These are phyloP conservation scores for Vitis rotundifolia DNA, from an alignment of 164 flowering plant genomes.

Conservation along the genomic window DNA sequence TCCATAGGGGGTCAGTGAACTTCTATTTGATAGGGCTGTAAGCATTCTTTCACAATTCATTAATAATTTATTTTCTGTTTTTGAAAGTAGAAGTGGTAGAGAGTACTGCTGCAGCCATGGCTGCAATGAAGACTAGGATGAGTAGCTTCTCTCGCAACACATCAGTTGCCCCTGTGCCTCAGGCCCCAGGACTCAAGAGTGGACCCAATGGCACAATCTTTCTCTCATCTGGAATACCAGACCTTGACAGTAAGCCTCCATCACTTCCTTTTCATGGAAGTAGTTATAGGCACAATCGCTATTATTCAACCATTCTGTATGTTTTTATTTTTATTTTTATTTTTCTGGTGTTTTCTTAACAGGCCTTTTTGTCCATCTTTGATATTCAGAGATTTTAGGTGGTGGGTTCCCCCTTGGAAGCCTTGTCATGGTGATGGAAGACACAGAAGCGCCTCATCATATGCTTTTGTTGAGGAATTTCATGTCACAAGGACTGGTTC, in stretches of 20 bases:
- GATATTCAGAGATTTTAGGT: conserved; percentile 72
- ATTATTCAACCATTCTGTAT: not conserved
- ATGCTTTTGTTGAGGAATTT: conserved; percentile 87
- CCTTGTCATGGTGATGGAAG: conserved; percentile 93
- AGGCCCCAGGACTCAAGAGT: conserved; percentile 62
- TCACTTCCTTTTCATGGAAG: not conserved
- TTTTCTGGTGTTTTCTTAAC: not conserved
- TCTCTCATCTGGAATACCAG: conserved; percentile 86
- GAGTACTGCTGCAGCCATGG: conserved; percentile 34
- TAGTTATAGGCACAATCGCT: not conserved
- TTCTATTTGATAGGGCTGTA: too few species aligned
- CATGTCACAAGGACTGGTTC: conserved; percentile 93
- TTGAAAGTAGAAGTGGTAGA: not conserved
- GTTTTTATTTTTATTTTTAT: not conserved
- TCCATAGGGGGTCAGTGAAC: too few species aligned
- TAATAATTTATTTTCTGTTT: too few species aligned
- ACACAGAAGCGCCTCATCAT: conserved; percentile 95
- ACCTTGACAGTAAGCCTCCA: conserved; percentile 76
- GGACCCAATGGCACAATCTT: conserved; percentile 77
- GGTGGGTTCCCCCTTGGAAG: conserved; percentile 89
- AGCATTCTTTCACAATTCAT: too few species aligned
- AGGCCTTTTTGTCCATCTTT: conserved; percentile 6
- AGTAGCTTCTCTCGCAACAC: conserved; percentile 84
- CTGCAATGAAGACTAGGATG: conserved; percentile 43
- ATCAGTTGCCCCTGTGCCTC: conserved; percentile 31